phyloP scores from a whole-genome alignment of 768 basidiomycete genomes.

The Heimioporus sp. region DNA sequence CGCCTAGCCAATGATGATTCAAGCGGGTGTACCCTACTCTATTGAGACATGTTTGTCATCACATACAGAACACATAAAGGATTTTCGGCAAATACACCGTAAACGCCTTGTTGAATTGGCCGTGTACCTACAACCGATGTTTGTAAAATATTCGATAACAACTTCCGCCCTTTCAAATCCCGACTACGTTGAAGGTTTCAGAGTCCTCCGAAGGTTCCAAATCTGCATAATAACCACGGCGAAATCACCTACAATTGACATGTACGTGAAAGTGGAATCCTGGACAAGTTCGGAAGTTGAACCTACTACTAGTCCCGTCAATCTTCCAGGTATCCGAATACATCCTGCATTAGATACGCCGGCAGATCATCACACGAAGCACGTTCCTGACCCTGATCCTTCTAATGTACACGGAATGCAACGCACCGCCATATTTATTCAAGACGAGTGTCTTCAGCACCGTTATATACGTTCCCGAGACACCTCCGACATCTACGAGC shows the following conservation, averaged over 20 bases:
- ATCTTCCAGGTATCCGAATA: neutral
- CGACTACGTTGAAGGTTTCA: neutral
- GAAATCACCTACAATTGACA: neutral
- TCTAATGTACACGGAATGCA: neutral
- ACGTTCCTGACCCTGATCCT: neutral
- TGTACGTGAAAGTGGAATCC: neutral
- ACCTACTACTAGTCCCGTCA: neutral
- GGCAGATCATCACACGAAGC: neutral
- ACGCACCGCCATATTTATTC: slow-evolving; percentile 44
- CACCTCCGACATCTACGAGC: slow-evolving; percentile 77
- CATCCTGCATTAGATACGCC: neutral
- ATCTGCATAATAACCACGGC: neutral
- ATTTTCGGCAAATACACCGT: too few relatives aligned
- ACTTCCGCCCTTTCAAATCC: too few relatives aligned
- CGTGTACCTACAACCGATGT: too few relatives aligned
- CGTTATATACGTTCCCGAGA: slow-evolving; percentile 77
- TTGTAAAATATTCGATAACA: too few relatives aligned
- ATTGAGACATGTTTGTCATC: too few relatives aligned
- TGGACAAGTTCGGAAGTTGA: neutral
- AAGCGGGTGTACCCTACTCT: too few relatives aligned
- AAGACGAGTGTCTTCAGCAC: slow-evolving; percentile 73
- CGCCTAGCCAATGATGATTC: too few relatives aligned
- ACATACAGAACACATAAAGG: too few relatives aligned
- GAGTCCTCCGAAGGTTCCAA: neutral
- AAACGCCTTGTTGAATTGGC: too few relatives aligned